A percentile compares a stretch with the other conserved stretches of the same genome.
Evolutionary conservation across 495 filamentous ascomycete genomes (phyloP).

Genomic region (Penicillium canescens): DNA sequence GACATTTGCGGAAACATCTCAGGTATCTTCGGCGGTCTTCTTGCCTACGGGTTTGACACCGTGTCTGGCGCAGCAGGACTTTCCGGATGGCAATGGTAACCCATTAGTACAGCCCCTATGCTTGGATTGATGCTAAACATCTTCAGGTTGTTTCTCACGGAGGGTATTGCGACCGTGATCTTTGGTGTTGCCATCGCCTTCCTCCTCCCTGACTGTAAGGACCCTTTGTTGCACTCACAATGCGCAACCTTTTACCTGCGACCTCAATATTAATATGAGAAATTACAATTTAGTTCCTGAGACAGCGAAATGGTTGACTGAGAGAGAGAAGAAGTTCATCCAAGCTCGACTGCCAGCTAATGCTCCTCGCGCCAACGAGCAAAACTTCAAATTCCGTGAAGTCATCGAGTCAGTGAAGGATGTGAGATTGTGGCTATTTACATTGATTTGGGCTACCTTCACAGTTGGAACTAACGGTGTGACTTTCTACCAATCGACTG

Average conservation of each 20-base stretch:
- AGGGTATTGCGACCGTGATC: conserved; percentile 38
- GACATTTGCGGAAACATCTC: conserved; percentile 35
- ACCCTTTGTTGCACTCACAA: not conserved
- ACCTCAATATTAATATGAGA: not conserved
- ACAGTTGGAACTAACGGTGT: conserved; percentile 45
- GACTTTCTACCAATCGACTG: conserved; percentile 43
- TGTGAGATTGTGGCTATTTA: conserved; percentile 26
- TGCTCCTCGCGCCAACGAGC: conserved; percentile 33
- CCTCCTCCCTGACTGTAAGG: conserved; percentile 35
- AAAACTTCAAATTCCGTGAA: conserved; percentile 34
- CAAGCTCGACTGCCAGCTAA: conserved; percentile 40
- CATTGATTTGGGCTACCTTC: conserved; percentile 39
- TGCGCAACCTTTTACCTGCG: not conserved
- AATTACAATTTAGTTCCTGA: conserved; percentile 16
- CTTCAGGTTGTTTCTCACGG: conserved; percentile 32
- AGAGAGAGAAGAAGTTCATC: conserved; percentile 41
- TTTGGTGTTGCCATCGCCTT: conserved; percentile 32
- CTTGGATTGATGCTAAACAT: not conserved
- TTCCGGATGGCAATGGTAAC: conserved; percentile 38
- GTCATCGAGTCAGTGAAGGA: conserved; percentile 33
- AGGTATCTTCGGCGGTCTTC: conserved; percentile 31
- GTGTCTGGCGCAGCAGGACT: conserved; percentile 31
- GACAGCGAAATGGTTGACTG: conserved; percentile 36
- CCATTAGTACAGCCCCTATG: not conserved
- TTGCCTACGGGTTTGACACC: conserved; percentile 32